Base-by-base conservation (phyloP, 441 rosid genomes). In the Biscutella laevigata region DNA sequence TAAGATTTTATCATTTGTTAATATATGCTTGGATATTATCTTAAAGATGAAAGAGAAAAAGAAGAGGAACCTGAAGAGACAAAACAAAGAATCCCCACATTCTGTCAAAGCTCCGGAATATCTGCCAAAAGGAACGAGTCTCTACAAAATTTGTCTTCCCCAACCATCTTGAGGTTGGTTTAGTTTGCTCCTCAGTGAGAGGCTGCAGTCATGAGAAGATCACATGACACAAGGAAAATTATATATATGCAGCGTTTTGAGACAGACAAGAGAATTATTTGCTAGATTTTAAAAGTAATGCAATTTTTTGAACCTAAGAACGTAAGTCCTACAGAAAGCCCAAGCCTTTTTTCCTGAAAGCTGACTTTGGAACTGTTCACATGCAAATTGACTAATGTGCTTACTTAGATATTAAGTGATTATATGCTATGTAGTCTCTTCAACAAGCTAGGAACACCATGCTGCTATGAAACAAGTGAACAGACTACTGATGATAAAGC, bases 71-170 rank as follows among this genome's bases (percentile, higher is more conserved):
- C 97, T 92, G 99, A 58, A 92, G 92, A 58, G 92, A 76, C 72
- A 92, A 59, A 67, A 92, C 77, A 75, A 82, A 88, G 78, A 88
- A 86, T 60, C 78, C 79, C 99, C 99, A 92, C 95, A 88, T 82
- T 74, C 99, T 77, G 62, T 86, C 97, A 72, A 92, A 92, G 77
- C 97, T 88, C 71, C 99, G 76, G 68, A 86, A 92, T 57, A 92
- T 80, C 69, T 92, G 99, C 99, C 95, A 92, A 72, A 92, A 84
- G 22, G 99, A 86, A 62, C 86, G 97, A 45, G 73, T 78, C 83
- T 92, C 99, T 43, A 84, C 91, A 77, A 86, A 92, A 67, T 92
- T 86, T 59, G 84, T 84, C 83, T 92, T 88, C 63, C 97, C 97
- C 36, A 84, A 59, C 99, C 99, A 88, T 58, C 60, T 86, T 65